Base-by-base conservation (phyloP, 2,329 filamentous ascomycete species). In the Penicillium sp. region DNA sequence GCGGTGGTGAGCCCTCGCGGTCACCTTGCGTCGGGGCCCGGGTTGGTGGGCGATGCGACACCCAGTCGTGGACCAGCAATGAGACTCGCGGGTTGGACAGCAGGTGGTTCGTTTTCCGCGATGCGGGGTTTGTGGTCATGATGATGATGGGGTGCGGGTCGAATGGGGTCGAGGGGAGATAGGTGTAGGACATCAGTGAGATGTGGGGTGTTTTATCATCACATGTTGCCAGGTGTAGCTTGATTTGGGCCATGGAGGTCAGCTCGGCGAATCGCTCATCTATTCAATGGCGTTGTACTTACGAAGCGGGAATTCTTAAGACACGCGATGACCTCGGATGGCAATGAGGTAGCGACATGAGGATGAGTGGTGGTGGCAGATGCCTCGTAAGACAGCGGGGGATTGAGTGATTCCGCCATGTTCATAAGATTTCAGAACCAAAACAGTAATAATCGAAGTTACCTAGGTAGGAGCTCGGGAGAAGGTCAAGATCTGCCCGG, bases 101-200 rank as follows among this genome's bases (percentile, higher is more conserved):
- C 12, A 97, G 81, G 67, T 96, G 95, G 60, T 82, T 79, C 1
- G 85, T 84, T 58, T 84, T 81, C 32, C 79, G 71, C 3, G 84
- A 81, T 61, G 84, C 84, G 21, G 86, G 80, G 61, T 90, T 82
- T 3, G 85, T 94, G 49, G 93, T 97, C 86, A 91, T 90, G 76
- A 97, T 85, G 65, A 97, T 94, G 56, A 89, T 85, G n/a, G 88
- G 84, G n/a, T 74, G 71, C 45, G 77, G 65, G 34, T 80, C 78
- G 69, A 82, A 85, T 34, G 82, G 83, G 15, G 86, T 87, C 6
- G 78, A 82, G 34, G 89, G 85, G 21, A 98, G 85, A 72, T 96
- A 97, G 64, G 93, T 97, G 75, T 97, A 97, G 76, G 95, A 96
- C 93, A 98, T 98, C 57, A 98, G 82, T 33, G 89, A 94, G 58